Percentiles rank a stretch among this genome's conserved stretches.
These are phyloP conservation scores for Salix arbutifolia DNA, from an alignment of 345 rosid genomes.

Conservation along the genomic window DNA sequence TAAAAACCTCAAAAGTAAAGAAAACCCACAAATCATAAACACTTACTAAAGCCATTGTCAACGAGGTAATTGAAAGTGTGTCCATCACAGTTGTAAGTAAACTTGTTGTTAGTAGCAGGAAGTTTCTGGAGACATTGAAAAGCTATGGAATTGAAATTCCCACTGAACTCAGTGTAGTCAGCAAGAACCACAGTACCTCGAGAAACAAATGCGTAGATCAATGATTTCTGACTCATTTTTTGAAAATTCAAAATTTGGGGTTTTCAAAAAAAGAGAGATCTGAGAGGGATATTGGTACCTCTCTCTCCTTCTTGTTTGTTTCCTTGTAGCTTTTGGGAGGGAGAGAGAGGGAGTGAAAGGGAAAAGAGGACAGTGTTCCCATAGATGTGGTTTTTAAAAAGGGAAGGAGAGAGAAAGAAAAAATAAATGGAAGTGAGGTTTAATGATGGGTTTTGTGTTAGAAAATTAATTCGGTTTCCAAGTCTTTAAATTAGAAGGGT, in stretches of 20 bases:
- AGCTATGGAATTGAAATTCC: slow-evolving; percentile 59
- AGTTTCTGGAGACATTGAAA: slow-evolving; percentile 63
- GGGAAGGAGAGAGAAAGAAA: neutral
- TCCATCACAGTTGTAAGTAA: slow-evolving; percentile 63
- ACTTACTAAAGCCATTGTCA: slow-evolving; percentile 46
- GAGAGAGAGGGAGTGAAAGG: neutral
- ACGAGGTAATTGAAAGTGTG: slow-evolving; percentile 66
- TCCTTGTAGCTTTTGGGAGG: neutral
- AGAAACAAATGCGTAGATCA: slow-evolving; percentile 62
- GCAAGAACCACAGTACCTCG: slow-evolving; percentile 50
- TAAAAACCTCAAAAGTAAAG: neutral
- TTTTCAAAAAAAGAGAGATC: neutral
- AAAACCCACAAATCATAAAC: neutral
- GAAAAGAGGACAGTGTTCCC: neutral
- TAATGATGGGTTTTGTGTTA: neutral
- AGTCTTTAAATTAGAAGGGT: neutral
- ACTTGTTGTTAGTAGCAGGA: slow-evolving; percentile 52
- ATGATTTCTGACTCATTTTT: slow-evolving; percentile 51
- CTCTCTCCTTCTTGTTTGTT: neutral
- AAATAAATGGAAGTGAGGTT: neutral
- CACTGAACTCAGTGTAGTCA: slow-evolving; percentile 53
- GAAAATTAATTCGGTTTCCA: neutral
- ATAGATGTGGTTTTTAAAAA: neutral
- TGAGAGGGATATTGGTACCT: neutral
- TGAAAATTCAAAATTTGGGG: neutral